Evolutionary conservation across 306 rosid species (phyloP).

Genomic region (Ormosia emarginata): DNA sequence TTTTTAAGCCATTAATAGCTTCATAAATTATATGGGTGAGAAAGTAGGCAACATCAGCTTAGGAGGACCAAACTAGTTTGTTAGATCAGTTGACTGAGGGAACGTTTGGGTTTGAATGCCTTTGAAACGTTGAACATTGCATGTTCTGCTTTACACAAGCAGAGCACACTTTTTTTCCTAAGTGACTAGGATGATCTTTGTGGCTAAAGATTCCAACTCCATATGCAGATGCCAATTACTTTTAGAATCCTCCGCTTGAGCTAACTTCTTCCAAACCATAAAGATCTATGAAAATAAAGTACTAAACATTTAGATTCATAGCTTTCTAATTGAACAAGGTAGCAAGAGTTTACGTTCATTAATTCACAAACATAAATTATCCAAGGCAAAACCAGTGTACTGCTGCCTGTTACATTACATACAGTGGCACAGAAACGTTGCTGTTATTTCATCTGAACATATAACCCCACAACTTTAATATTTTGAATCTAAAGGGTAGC

Average conservation of each 20-base stretch:
- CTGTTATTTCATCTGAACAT: background rate
- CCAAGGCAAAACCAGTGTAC: background rate
- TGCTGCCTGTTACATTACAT: background rate
- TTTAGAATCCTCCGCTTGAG: background rate
- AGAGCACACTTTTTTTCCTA: background rate
- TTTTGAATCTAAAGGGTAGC: background rate
- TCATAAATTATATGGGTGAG: background rate
- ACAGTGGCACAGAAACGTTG: background rate
- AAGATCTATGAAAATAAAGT: background rate
- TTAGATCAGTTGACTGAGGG: background rate
- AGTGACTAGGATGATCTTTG: background rate
- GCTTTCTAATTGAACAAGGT: background rate
- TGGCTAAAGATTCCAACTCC: background rate
- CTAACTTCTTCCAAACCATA: background rate
- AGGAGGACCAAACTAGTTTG: background rate
- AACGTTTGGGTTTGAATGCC: background rate
- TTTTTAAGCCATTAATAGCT: background rate
- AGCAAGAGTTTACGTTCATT: background rate
- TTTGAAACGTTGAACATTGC: background rate
- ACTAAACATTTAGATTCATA: background rate
- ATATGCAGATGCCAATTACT: background rate
- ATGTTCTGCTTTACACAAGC: background rate
- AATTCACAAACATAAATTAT: background rate
- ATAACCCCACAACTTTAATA: background rate
- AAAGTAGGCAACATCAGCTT: background rate